Base-by-base conservation (phyloP, 495 filamentous ascomycete genomes). In the Daldinia childiae region DNA sequence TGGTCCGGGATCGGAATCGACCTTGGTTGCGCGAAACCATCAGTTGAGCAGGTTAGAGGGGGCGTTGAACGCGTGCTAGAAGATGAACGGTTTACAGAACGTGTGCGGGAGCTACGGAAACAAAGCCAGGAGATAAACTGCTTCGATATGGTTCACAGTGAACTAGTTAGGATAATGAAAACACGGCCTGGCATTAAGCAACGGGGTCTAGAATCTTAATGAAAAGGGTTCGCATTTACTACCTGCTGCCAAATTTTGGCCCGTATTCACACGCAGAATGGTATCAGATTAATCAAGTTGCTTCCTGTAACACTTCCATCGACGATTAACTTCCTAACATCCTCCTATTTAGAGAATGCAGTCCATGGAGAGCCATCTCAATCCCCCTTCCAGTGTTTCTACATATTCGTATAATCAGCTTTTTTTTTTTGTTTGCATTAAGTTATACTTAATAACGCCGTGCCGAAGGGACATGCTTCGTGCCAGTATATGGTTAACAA, bases 1-100 rank as follows among this genome's bases (percentile, higher is more conserved):
- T 81, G 69, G 64, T 60, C 69, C 0, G 80, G 81, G 12, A 68
- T 80, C 14, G 80, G 79, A 0, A 61, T 83, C 14, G 77, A 82
- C 29, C 19, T 83, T 19, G 58, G 64, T 6, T 71, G 63, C 8
- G 58, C 60, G 2, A 51, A 48, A 32, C 78, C 79, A 1, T 66
- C 66, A 2, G 62, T 34, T 15, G 73, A 73, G 30, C 64, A 74
- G 48, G 61, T 82, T 4, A 36, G 58, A n/a, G 64, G 64, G 1
- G 81, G 51, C 0, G 64, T 81, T 0, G 73, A 78, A 8, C 69
- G 74, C 51, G 72, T 83, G 21, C 24, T 76, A 19, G 19, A 48
- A 17, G 54, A 69, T 17, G 62, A 52, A 11, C 30, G 38, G 19
- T 76, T 71, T 30, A 38, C 43, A 34, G 66, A 8, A 24, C 41